Percentiles rank a stretch among this genome's conserved stretches.
Conservation (phyloP, 441 rosid genomes). For the Hypseocharis bilobata region DNA sequence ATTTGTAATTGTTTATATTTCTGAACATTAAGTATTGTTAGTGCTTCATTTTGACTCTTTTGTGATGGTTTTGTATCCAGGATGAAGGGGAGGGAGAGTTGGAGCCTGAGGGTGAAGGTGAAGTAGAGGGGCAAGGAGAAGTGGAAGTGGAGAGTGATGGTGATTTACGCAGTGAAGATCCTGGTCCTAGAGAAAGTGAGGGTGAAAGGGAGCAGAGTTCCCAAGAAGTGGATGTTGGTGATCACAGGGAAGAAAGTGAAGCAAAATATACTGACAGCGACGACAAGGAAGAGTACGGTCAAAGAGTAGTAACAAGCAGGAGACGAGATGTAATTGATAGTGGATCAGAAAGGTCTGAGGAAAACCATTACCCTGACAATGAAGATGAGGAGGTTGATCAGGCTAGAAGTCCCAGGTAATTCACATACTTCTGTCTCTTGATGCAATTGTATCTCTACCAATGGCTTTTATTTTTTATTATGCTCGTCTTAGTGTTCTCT, state of each 20-base stretch:
- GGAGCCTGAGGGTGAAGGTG: constrained; percentile 42
- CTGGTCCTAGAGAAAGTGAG: constrained; percentile 82
- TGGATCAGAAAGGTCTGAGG: constrained; percentile 81
- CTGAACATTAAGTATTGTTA: not conserved
- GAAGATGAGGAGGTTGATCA: constrained; percentile 90
- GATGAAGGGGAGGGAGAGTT: constrained; percentile 70
- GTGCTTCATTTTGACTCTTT: not conserved
- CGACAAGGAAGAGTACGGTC: constrained; percentile 58
- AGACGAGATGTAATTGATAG: constrained; percentile 63
- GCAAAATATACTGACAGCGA: constrained; percentile 62
- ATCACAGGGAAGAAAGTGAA: constrained; percentile 58
- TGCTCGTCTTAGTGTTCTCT: not conserved
- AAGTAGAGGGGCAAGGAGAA: constrained; percentile 49
- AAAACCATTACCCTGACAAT: constrained; percentile 53
- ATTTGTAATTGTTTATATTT: not conserved
- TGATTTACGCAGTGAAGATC: constrained; percentile 53
- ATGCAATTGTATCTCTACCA: not conserved
- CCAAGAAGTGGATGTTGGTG: constrained; percentile 63
- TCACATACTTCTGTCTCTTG: not conserved
- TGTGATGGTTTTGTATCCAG: constrained; percentile 23
- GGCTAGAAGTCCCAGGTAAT: constrained; percentile 59
- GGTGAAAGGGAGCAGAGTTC: constrained; percentile 84
- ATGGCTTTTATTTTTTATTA: not conserved
- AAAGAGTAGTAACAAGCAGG: constrained; percentile 46
- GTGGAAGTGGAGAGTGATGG: constrained; percentile 66